A percentile compares a stretch with the other conserved stretches of the same genome.
These are phyloP conservation scores for Coccomyxa subellipsoidea DNA, from an alignment of 163 green algal species.

Conservation along the genomic window DNA sequence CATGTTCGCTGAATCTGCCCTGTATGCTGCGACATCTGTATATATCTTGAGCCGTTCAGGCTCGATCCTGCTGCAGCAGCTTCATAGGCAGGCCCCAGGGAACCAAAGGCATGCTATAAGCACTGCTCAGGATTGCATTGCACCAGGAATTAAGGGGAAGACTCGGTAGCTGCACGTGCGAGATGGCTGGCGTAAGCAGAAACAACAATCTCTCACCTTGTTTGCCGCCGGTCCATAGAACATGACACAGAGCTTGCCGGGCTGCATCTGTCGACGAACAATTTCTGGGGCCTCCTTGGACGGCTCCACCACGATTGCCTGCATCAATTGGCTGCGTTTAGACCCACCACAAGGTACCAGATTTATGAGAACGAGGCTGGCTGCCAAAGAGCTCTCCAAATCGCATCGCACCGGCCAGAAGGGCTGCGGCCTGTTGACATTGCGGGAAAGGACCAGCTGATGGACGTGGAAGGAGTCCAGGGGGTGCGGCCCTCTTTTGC, in stretches of 20 bases:
- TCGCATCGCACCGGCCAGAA: constrained; percentile 24
- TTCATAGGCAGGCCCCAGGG: neutral
- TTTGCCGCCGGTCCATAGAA: constrained; percentile 30
- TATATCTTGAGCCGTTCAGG: neutral
- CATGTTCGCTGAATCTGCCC: neutral
- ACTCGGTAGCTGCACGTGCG: neutral
- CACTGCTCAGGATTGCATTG: neutral
- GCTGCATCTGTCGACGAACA: constrained; percentile 16
- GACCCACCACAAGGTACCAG: neutral
- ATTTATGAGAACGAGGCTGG: neutral
- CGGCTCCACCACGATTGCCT: constrained; percentile 30
- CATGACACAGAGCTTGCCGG: constrained; percentile 30
- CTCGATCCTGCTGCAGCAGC: neutral
- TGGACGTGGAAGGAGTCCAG: constrained; percentile 18
- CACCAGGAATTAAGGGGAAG: neutral
- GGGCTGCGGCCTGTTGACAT: constrained; percentile 17
- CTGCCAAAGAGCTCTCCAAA: neutral
- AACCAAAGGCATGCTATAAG: neutral
- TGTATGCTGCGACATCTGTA: neutral
- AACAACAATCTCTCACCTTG: constrained; percentile 18
- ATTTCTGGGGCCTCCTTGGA: constrained; percentile 15
- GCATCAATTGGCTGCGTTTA: constrained; percentile 3
- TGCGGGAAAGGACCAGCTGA: constrained; percentile 24
- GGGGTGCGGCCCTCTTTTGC: constrained; percentile 5
- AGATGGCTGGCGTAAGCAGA: constrained; percentile 7